These are phyloP conservation scores for Cubamyces lactineus DNA, from an alignment of 768 basidiomycete species.

Conservation along the genomic window DNA sequence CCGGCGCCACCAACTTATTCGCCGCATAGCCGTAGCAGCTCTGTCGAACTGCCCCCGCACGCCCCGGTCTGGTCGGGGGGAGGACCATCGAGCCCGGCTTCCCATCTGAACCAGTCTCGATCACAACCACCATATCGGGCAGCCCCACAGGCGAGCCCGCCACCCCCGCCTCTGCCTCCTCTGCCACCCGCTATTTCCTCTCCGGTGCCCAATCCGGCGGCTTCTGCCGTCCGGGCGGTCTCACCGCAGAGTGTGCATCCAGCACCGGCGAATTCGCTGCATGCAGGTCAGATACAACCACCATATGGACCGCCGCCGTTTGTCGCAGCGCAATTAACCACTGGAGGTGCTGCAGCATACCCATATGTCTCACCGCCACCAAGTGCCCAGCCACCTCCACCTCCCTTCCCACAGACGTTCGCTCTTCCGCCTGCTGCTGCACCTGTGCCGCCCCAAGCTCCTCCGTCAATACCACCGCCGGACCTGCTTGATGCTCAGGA, in stretches of 20 bases:
- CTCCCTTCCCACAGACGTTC: slow-evolving; percentile 20
- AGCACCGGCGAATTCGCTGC: slow-evolving; percentile 15
- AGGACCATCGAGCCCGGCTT: slow-evolving; percentile 11
- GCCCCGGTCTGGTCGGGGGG: slow-evolving; percentile 18
- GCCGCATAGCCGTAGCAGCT: slow-evolving; percentile 12
- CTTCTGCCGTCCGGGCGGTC: slow-evolving; percentile 2
- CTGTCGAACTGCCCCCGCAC: slow-evolving; percentile 10
- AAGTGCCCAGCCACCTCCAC: slow-evolving; percentile 17
- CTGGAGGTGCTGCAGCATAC: slow-evolving; percentile 27
- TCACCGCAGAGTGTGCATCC: slow-evolving; percentile 15
- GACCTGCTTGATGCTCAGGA: slow-evolving; percentile 67
- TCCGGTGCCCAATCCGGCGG: background rate
- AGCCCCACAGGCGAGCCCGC: slow-evolving; percentile 10
- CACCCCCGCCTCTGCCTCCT: slow-evolving; percentile 16
- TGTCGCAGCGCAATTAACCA: slow-evolving; percentile 31
- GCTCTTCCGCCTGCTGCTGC: slow-evolving; percentile 8
- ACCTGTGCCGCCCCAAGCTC: slow-evolving; percentile 24
- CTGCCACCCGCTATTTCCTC: slow-evolving; percentile 22
- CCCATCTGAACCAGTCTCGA: slow-evolving; percentile 14
- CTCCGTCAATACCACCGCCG: slow-evolving; percentile 39
- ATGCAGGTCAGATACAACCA: slow-evolving; percentile 26
- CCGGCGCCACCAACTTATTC: slow-evolving; percentile 30
- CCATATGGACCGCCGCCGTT: slow-evolving; percentile 34
- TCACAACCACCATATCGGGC: slow-evolving; percentile 21
- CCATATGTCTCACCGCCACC: slow-evolving; percentile 30